Base-by-base conservation (phyloP, 768 basidiomycete genomes). In the Melanogaster broomeanus region DNA sequence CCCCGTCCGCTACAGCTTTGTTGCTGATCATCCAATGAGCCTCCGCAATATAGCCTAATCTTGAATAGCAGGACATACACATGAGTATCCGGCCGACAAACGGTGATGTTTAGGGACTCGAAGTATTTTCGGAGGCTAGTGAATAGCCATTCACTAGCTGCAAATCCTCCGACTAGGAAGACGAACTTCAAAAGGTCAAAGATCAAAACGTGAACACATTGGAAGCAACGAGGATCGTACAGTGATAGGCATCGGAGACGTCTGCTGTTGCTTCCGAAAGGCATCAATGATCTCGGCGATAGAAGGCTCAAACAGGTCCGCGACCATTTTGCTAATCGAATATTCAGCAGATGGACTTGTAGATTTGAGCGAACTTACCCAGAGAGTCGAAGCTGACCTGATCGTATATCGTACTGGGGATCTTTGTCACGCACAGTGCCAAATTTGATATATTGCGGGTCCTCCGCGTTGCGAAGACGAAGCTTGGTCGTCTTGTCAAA, bases 1-100 rank as follows among this genome's bases (percentile, higher is more conserved):
- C 77, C 2, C 82, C 81, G 42, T 82, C 78, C 1, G 82, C 78
- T 9, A 83, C 81, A 1, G 79, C 81, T 62, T 74, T 80, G 55
- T 70, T 72, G 25, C 76, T 77, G 45, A 47, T 19, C 34, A 6
- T 9, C 16, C 42, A n/a, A 27, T 70, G 31, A 68, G 60, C 10
- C 3, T n/a, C 15, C 38, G 25, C 5, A 27, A 28, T 2, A 27
- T n/a, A 27, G 24, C 33, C 25, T 31, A 6, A n/a, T 19, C 28
- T 21, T 6, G 31, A 12, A 12, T 31, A 33, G 28, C 13, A 38
- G 25, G n/a, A 70, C 80, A 40, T 59, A 82, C 83, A 82, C 72
- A 52, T 81, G 77, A 31, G 72, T 76, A 49, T 83, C 80, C 0
- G 82, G 83, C 8, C 79, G 71, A 45, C 74, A 71, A 16, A 83